These are phyloP conservation scores for Aegilops bicornis DNA, from an alignment of 176 grass and related monocot species.

Conservation along the genomic window DNA sequence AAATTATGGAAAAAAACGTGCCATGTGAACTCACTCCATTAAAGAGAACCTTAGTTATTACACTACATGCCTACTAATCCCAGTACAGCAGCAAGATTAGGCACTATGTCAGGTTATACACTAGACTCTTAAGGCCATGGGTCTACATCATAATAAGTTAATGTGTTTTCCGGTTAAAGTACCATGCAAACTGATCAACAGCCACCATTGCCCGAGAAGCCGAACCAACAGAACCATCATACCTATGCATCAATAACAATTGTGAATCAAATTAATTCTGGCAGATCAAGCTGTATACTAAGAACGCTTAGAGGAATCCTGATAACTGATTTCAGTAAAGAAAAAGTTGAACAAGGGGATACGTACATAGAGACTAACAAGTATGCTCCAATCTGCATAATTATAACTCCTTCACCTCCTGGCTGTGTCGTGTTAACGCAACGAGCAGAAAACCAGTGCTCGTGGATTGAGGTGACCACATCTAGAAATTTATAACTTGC, in stretches of 20 bases:
- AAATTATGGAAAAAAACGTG: no score
- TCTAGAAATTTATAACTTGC: slow-evolving; percentile 45
- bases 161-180: slow-evolving; percentile 61
- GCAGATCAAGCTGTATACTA: not conserved
- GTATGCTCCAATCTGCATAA: slow-evolving; percentile 78
- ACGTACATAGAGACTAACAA: slow-evolving; percentile 74
- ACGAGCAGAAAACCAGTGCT: slow-evolving; percentile 73
- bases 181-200: slow-evolving; percentile 69
- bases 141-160: slow-evolving; percentile 18
- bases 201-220: slow-evolving; percentile 81
- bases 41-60: not conserved
- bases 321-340: not conserved
- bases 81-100: not conserved
- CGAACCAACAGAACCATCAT: slow-evolving; percentile 80
- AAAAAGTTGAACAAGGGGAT: slow-evolving; percentile 25
- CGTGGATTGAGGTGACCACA: slow-evolving; percentile 84
- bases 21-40: not conserved
- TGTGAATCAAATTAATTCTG: not conserved
- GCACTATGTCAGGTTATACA: not conserved
- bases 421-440: slow-evolving; percentile 62
- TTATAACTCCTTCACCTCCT: slow-evolving; percentile 72
- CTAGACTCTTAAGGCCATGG: not conserved
- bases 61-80: not conserved
- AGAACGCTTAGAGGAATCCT: not conserved
- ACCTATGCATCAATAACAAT: slow-evolving; percentile 41